Percentiles rank a stretch among this genome's conserved stretches.
Conservation (phyloP, 208 protist species). For the Trypanosoma scelopori region DNA sequence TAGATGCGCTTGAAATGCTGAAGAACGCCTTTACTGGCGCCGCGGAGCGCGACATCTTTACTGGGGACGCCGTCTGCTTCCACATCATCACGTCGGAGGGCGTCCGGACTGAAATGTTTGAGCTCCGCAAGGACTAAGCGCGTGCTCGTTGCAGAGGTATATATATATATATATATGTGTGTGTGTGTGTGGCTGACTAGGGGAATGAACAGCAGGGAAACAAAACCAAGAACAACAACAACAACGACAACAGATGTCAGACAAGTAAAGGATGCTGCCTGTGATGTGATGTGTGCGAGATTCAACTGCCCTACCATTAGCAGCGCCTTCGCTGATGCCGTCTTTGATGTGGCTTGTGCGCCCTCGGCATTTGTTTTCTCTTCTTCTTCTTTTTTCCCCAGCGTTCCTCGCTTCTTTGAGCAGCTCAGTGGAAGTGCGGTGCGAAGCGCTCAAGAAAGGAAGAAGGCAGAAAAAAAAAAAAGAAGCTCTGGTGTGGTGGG, state of each 20-base stretch:
- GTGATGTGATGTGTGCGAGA: conserved; percentile 7
- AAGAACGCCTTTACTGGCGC: conserved; percentile 97
- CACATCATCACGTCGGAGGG: conserved; percentile 87
- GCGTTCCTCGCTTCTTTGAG: too few species aligned
- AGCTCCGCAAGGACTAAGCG: conserved; percentile 50
- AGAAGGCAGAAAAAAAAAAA: too few species aligned
- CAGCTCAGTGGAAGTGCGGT: too few species aligned
- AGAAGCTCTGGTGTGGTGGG: too few species aligned
- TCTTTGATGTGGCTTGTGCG: too few species aligned
- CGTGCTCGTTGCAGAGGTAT: not conserved
- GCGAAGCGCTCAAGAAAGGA: too few species aligned
- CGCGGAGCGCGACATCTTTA: conserved; percentile 97
- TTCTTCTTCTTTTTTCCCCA: not conserved
- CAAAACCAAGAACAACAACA: too few species aligned
- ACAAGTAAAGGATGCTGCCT: not conserved
- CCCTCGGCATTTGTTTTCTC: conserved; percentile 1
- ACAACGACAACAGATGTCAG: too few species aligned
- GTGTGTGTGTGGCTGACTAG: not conserved
- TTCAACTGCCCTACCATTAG: not conserved
- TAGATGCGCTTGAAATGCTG: conserved; percentile 90
- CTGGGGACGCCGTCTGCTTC: conserved; percentile 96
- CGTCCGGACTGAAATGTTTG: conserved; percentile 66
- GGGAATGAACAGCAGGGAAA: not conserved
- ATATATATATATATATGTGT: not conserved
- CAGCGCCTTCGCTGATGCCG: not conserved